Percentiles rank a stretch among this genome's conserved stretches.
These are phyloP conservation scores for Lasiodiplodia sp. DNA, from an alignment of 2,329 filamentous ascomycete genomes.

Conservation along the genomic window DNA sequence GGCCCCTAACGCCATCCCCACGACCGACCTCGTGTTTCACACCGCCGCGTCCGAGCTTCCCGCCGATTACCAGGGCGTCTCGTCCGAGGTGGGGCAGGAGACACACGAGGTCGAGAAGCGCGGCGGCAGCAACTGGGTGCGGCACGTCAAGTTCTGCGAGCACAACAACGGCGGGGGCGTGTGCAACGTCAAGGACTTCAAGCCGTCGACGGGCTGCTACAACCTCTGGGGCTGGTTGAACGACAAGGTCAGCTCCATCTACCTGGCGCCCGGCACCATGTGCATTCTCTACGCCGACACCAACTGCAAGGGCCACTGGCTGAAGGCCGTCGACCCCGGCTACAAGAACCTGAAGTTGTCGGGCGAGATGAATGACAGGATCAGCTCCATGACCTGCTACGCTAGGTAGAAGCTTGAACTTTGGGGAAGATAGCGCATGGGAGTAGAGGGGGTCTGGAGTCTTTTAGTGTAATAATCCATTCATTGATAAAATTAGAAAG, in stretches of 20 bases:
- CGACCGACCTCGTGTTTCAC: background rate
- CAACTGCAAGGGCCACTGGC: slow-evolving; percentile 8
- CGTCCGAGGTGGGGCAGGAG: background rate
- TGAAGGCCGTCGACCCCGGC: slow-evolving; percentile 14
- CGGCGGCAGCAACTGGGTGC: background rate
- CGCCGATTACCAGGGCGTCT: background rate
- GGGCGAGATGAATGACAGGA: slow-evolving; percentile 2
- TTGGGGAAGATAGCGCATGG: background rate
- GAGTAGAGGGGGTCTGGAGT: background rate
- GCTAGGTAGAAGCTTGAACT: background rate
- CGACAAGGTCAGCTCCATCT: slow-evolving; percentile 1
- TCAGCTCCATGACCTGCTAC: background rate
- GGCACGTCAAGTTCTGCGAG: slow-evolving; percentile 4
- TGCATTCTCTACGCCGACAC: slow-evolving; percentile 1
- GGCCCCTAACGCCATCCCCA: background rate
- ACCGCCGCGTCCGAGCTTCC: background rate
- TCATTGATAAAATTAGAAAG: background rate
- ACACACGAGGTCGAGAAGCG: slow-evolving; percentile 10
- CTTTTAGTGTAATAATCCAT: background rate
- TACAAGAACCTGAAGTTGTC: slow-evolving; percentile 8
- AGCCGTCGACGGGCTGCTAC: slow-evolving; percentile 1
- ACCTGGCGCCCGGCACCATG: background rate
- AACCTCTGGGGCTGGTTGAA: background rate
- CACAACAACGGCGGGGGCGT: background rate
- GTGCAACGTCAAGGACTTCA: slow-evolving; percentile 8